phyloP scores from a whole-genome alignment of 768 basidiomycete genomes.

The Pleurotus giganteus region DNA sequence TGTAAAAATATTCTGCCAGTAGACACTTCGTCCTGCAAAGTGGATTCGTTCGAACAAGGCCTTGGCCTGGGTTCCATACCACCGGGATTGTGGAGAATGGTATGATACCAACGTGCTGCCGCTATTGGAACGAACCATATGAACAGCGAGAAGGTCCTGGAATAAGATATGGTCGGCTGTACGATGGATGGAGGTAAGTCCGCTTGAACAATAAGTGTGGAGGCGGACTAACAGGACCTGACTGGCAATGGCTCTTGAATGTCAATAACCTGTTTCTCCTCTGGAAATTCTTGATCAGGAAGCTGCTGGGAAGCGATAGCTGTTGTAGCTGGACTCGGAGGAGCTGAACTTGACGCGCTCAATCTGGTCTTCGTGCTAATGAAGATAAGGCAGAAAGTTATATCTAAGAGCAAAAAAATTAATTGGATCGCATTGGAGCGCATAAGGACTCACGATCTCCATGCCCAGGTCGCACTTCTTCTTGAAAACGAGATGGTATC shows the following conservation, averaged over 20 bases:
- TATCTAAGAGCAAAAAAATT: background rate
- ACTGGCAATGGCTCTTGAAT: constrained; percentile 49
- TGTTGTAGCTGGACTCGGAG: background rate
- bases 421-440: background rate
- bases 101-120: constrained; percentile 44
- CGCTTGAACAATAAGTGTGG: background rate
- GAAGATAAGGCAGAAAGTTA: background rate
- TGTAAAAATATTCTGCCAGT: constrained; percentile 43
- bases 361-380: background rate
- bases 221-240: constrained; percentile 28
- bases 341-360: background rate
- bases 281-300: constrained; percentile 10
- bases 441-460: constrained; percentile 36
- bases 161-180: constrained; percentile 31
- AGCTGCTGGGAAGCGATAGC: background rate
- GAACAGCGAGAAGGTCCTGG: constrained; percentile 51
- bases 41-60: constrained; percentile 34
- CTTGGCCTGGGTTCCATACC: constrained; percentile 32
- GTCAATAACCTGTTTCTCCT: constrained; percentile 41
- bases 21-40: constrained; percentile 38
- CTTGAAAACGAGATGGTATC: constrained; percentile 68
- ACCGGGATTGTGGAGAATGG: constrained; percentile 31
- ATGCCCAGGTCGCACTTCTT: constrained; percentile 32
- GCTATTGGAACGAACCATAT: constrained; percentile 44
- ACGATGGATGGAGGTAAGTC: background rate